Percentiles rank a stretch among this genome's conserved stretches.
phyloP scores from a whole-genome alignment of 2,329 filamentous ascomycete species.

The Colletotrichum sansevieriae region DNA sequence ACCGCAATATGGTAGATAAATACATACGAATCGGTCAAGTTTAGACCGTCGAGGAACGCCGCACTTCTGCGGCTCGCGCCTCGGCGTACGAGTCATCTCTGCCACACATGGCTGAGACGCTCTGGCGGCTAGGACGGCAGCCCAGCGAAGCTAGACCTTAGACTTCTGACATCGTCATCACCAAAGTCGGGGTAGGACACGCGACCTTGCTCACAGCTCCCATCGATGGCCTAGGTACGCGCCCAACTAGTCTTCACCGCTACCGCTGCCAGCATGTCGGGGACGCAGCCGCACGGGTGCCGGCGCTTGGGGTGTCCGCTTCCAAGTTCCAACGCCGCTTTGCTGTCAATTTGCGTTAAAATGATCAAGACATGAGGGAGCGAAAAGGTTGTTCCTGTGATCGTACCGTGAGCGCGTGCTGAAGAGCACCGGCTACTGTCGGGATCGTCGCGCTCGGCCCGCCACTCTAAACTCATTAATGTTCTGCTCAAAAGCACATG shows the following conservation, averaged over 20 bases:
- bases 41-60: background rate
- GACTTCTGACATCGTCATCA: background rate
- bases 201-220: slow-evolving; percentile 2
- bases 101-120: slow-evolving; percentile 13
- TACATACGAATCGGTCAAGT: background rate
- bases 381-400: too few relatives aligned
- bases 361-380: too few relatives aligned
- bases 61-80: background rate
- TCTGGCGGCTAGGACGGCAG: slow-evolving; percentile 13
- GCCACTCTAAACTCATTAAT: background rate
- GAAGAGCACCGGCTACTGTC: background rate
- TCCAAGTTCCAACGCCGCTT: too few relatives aligned
- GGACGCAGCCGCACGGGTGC: background rate
- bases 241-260: background rate
- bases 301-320: too few relatives aligned
- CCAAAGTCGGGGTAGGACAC: background rate
- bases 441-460: background rate
- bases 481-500: background rate
- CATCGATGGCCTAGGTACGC: background rate
- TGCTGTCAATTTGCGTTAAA: too few relatives aligned
- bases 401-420: background rate
- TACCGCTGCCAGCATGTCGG: background rate
- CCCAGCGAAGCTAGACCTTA: slow-evolving; percentile 3
- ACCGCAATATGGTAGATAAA: background rate
- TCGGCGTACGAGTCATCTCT: background rate